These are phyloP conservation scores for Fusarium neocosmosporiellum DNA, from an alignment of 2,329 filamentous ascomycete genomes.

Conservation along the genomic window DNA sequence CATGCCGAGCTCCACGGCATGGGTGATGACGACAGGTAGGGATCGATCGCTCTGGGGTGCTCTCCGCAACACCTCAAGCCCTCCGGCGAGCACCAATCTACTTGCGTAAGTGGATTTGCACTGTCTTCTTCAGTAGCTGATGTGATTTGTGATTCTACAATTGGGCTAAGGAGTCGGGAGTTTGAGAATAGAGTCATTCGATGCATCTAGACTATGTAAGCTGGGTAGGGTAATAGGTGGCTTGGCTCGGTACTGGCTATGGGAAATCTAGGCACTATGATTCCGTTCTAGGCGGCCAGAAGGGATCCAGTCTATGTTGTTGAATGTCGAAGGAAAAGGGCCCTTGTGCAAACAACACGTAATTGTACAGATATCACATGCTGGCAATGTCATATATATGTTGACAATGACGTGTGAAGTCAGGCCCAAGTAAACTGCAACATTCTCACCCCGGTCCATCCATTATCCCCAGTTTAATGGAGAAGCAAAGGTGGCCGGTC, in stretches of 20 bases:
- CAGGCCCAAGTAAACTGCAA: background rate
- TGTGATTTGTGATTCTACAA: background rate
- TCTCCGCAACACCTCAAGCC: background rate
- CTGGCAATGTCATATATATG: background rate
- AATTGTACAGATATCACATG: background rate
- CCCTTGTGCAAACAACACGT: background rate
- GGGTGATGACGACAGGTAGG: background rate
- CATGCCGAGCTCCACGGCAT: background rate
- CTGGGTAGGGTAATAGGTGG: background rate
- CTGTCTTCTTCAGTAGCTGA: background rate
- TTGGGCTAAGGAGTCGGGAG: background rate
- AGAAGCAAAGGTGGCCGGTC: background rate
- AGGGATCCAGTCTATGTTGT: background rate
- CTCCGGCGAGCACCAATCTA: background rate
- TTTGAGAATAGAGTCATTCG: background rate
- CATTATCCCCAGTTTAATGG: background rate
- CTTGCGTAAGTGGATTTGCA: background rate
- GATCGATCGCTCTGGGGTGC: background rate
- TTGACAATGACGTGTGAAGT: background rate
- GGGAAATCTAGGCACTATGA: background rate
- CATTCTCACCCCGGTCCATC: background rate
- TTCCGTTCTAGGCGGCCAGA: background rate
- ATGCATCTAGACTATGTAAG: background rate
- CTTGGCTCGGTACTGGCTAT: background rate
- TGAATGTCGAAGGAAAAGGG: background rate